A percentile compares a stretch with the other conserved stretches of the same genome.
These are phyloP conservation scores for Coccomyxa subellipsoidea DNA, from an alignment of 163 green algal species.

Conservation along the genomic window DNA sequence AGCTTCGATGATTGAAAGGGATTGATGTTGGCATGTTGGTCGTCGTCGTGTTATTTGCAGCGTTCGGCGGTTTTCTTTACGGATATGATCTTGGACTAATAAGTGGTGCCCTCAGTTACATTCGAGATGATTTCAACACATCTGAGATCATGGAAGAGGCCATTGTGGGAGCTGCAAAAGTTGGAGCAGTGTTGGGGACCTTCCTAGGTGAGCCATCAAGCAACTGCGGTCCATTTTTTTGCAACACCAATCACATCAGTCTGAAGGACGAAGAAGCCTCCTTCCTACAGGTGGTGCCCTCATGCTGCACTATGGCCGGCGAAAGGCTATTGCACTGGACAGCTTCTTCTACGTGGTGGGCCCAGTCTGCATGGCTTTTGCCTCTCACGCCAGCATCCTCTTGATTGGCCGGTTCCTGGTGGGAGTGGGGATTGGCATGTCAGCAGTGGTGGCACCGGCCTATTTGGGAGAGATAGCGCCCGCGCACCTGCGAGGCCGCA, in stretches of 20 bases:
- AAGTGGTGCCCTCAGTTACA: constrained; percentile 70
- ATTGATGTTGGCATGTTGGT: constrained; percentile 42
- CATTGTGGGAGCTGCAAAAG: constrained; percentile 74
- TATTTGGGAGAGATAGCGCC: constrained; percentile 84
- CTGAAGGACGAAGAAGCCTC: background rate
- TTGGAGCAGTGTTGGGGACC: constrained; percentile 70
- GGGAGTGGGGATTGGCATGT: constrained; percentile 77
- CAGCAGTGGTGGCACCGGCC: constrained; percentile 73
- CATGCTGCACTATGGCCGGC: constrained; percentile 78
- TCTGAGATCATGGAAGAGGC: constrained; percentile 37
- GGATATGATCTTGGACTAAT: constrained; percentile 81
- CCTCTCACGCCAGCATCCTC: constrained; percentile 27
- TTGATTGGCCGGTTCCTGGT: constrained; percentile 67
- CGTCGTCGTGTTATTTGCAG: constrained; percentile 56
- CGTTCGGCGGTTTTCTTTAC: constrained; percentile 79
- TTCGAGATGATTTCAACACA: constrained; percentile 50
- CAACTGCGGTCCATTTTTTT: too few species aligned
- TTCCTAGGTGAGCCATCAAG: constrained; percentile 50
- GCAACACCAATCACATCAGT: background rate
- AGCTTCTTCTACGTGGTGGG: constrained; percentile 66
- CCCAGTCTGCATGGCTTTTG: constrained; percentile 67
- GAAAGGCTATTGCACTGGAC: constrained; percentile 58
- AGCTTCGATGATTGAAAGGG: too few species aligned
- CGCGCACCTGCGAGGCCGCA: constrained; percentile 43
- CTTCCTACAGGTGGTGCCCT: constrained; percentile 51